phyloP scores from a whole-genome alignment of 108 stramenopile genomes.

The Pseudonitzschia multistriata region DNA sequence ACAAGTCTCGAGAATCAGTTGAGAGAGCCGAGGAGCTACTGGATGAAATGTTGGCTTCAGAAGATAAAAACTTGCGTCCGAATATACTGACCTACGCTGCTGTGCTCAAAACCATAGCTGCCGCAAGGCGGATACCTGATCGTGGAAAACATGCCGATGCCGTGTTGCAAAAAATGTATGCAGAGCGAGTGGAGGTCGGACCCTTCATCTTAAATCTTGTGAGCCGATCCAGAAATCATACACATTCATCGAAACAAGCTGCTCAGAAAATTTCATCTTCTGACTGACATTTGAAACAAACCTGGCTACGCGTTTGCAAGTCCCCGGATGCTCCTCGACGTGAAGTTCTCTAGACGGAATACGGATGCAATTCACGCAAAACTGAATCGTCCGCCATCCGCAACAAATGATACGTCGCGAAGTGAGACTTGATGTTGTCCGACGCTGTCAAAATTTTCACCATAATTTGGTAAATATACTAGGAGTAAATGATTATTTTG shows the following conservation, averaged over 20 bases:
- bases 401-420: no score
- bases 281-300: not conserved
- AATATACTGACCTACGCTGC: constrained; percentile 31
- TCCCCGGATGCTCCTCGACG: no score
- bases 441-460: no score
- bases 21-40: constrained; percentile 23
- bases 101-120: constrained; percentile 19
- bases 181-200: constrained; percentile 8
- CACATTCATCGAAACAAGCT: not conserved
- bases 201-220: constrained; percentile 23
- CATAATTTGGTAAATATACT: no score
- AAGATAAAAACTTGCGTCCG: constrained; percentile 11
- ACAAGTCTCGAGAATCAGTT: constrained; percentile 21
- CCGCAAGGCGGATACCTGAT: constrained; percentile 26
- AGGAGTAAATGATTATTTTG: no score
- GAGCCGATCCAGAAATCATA: not conserved
- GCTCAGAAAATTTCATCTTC: no score
- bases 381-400: no score
- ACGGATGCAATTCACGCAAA: no score
- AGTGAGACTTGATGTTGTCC: no score
- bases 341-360: no score
- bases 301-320: not conserved
- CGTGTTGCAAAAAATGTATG: constrained; percentile 19
- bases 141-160: constrained; percentile 20
- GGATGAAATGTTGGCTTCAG: constrained; percentile 22